Evolutionary conservation across 2,329 filamentous ascomycete genomes (phyloP), one percentile per base, ranked within the genome.

Genomic region (Clarireedia monteithiana): DNA sequence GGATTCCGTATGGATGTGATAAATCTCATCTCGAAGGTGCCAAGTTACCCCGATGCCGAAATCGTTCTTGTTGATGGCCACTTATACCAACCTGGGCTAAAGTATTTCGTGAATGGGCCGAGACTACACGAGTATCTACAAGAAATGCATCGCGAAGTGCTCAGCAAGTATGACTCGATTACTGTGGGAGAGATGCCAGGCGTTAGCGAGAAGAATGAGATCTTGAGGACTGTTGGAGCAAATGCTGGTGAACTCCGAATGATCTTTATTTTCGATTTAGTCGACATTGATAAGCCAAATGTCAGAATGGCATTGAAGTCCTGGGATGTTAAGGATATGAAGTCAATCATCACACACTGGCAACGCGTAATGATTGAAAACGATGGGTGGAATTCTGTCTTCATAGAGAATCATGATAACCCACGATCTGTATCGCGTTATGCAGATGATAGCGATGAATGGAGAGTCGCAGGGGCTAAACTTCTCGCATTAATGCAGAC

Each of bases 211-310:
- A 71, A 72, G 6, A 68, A 76, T 6, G 76, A 81, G 56, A 74
- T 82, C 1, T 63, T 83, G 5, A 72, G 73, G 14, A 75, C 75
- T 6, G 83, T 88, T 2, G 74, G 74, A 2, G 77, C 74, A 23
- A 77, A 80, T 50, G 74, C 79, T 15, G 74, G 76, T 34, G 83
- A 88, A 65, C 70, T 88, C 46, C 83, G 80, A 67, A 88, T 88
- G 83, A 84, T 88, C 38, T 88, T 89, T 70, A 81, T 86, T 63
- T 89, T 89, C 65, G 84, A 88, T 56, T 73, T 63, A 64, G 74
- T 66, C 45, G 54, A 17, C 10, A 50, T 48, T 7, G 39, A 47
- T 6, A 40, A 55, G 26, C 40, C 48, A 17, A 34, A 45, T 2
- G 52, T 45, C 0, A 20, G 27, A 17, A 49, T 49, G n/a, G 30